A percentile compares a stretch with the other conserved stretches of the same genome.
Evolutionary conservation across 2,329 filamentous ascomycete genomes (phyloP).

Genomic region (Pseudogymnoascus sp.): DNA sequence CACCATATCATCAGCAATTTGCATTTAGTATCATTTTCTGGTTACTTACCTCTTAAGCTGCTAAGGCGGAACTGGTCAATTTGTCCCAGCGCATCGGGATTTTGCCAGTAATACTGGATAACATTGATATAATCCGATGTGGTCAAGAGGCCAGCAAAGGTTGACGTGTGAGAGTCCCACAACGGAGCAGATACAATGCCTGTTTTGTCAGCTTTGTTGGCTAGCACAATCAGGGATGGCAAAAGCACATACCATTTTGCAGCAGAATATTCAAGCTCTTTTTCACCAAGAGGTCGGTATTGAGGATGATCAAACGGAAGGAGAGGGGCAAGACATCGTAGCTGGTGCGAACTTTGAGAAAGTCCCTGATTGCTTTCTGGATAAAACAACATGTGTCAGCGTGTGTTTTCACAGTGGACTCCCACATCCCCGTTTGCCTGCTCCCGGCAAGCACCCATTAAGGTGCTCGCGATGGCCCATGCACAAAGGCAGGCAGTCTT

Average conservation of each 20-base stretch:
- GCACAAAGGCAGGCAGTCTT: background rate
- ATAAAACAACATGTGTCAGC: background rate
- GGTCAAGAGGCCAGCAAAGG: constrained; percentile 89
- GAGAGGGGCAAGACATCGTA: constrained; percentile 97
- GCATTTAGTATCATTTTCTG: constrained; percentile 15
- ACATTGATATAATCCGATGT: constrained; percentile 98
- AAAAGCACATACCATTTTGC: constrained; percentile 68
- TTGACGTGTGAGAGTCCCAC: constrained; percentile 90
- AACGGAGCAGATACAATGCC: constrained; percentile 95
- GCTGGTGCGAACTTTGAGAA: constrained; percentile 90
- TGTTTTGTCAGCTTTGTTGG: constrained; percentile 35
- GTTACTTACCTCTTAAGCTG: constrained; percentile 72
- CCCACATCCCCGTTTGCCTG: background rate
- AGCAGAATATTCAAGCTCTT: constrained; percentile 94
- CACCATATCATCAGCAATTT: constrained; percentile 16
- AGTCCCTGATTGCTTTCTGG: constrained; percentile 86
- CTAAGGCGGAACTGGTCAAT: constrained; percentile 92
- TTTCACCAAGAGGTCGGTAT: constrained; percentile 90
- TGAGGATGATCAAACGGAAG: constrained; percentile 91
- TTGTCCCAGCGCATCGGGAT: constrained; percentile 79
- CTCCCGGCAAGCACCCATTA: background rate
- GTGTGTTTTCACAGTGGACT: background rate
- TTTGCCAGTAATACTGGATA: constrained; percentile 98
- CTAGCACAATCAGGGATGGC: background rate
- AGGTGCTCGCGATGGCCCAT: background rate